These are phyloP conservation scores for Myriosclerotinia duriaeana DNA, from an alignment of 2,329 filamentous ascomycete species.

Conservation along the genomic window DNA sequence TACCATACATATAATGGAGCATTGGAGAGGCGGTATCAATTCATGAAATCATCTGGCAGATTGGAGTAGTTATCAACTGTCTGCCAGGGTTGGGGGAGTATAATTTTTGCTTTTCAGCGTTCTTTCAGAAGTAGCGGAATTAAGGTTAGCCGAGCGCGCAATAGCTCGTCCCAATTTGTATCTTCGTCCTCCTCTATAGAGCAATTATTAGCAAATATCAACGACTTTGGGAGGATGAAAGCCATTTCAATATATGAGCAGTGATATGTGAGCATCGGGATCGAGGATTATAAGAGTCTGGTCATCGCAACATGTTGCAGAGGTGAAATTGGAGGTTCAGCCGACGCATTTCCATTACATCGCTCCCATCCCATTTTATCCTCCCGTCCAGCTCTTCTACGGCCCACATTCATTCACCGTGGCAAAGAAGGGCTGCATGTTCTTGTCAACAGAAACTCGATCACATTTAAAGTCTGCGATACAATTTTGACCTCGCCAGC, in stretches of 20 bases:
- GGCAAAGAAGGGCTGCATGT: conserved; percentile 32
- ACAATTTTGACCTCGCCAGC: conserved; percentile 17
- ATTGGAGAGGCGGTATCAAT: conserved; percentile 6
- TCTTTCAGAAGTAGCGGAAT: conserved; percentile 31
- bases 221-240: conserved; percentile 31
- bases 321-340: conserved; percentile 31
- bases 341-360: conserved; percentile 17
- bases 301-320: conserved; percentile 30
- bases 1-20: neutral
- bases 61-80: conserved; percentile 22
- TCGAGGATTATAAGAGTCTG: conserved; percentile 18
- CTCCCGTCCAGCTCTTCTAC: conserved; percentile 23
- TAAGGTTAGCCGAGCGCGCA: conserved; percentile 25
- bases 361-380: conserved; percentile 18
- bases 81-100: conserved; percentile 20
- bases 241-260: conserved; percentile 31
- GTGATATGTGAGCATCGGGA: conserved; percentile 35
- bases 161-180: conserved; percentile 28
- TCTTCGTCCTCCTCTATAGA: conserved; percentile 34
- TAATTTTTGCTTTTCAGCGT: conserved; percentile 20
- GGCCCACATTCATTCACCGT: conserved; percentile 28
- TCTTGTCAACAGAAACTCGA: conserved; percentile 24
- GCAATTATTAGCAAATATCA: conserved; percentile 37
- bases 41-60: conserved; percentile 7
- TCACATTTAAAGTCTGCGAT: conserved; percentile 9